Evolutionary conservation across 2,329 filamentous ascomycete genomes (phyloP).

Genomic region (Colletotrichum tropicicola): DNA sequence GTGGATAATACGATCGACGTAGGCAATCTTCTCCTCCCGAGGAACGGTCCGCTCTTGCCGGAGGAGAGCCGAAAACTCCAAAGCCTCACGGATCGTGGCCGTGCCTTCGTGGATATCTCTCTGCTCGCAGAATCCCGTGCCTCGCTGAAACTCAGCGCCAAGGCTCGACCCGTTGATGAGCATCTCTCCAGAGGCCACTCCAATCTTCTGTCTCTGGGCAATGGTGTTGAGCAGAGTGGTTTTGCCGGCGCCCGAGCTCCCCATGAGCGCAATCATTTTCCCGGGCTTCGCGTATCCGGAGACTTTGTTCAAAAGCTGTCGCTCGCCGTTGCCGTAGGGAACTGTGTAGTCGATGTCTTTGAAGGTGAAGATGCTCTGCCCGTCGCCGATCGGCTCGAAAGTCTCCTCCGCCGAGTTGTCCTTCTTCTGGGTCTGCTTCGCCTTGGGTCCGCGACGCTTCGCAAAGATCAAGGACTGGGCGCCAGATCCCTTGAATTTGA

Average conservation of each 20-base stretch:
- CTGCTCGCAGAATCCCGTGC: conserved; percentile 75
- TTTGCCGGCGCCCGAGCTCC: conserved; percentile 84
- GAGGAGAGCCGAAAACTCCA: conserved; percentile 73
- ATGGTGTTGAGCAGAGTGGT: conserved; percentile 82
- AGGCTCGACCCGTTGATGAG: conserved; percentile 69
- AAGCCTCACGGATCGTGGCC: conserved; percentile 72
- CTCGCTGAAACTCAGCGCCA: conserved; percentile 69
- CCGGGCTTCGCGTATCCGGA: conserved; percentile 84
- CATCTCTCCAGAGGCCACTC: conserved; percentile 72
- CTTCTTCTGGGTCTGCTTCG: conserved; percentile 35
- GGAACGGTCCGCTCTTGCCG: conserved; percentile 65
- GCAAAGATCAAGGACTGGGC: conserved; percentile 28
- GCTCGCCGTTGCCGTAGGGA: conserved; percentile 45
- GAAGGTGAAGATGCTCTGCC: conserved; percentile 77
- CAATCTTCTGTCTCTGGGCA: conserved; percentile 73
- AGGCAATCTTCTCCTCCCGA: conserved; percentile 69
- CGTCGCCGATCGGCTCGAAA: conserved; percentile 59
- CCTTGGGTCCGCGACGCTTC: background rate
- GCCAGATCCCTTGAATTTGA: conserved; percentile 59
- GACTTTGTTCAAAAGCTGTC: conserved; percentile 47
- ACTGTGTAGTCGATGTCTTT: conserved; percentile 77
- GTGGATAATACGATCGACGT: conserved; percentile 73
- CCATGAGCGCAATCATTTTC: conserved; percentile 82
- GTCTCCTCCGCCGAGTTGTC: conserved; percentile 41
- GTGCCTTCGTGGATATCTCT: conserved; percentile 74